Conservation (phyloP, 2,329 filamentous ascomycete genomes). For the Lachnum nothofagi region DNA sequence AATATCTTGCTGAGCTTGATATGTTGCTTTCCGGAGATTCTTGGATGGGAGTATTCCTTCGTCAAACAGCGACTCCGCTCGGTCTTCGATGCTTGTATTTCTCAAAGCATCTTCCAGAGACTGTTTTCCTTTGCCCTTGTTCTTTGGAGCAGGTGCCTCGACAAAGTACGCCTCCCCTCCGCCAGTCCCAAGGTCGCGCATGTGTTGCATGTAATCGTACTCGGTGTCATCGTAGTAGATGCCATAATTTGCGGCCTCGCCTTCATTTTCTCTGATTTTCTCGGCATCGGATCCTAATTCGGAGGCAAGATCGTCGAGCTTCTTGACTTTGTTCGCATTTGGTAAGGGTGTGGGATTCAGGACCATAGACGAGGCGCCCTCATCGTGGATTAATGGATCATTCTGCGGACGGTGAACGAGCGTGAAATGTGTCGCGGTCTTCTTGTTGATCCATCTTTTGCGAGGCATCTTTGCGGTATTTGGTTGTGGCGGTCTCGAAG, state of each 20-base stretch:
- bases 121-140: constrained; percentile 70
- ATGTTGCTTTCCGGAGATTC: constrained; percentile 70
- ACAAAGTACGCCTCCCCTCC: constrained; percentile 74
- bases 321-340: constrained; percentile 55
- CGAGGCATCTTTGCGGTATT: constrained; percentile 28
- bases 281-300: constrained; percentile 66
- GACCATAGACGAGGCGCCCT: constrained; percentile 81
- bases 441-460: constrained; percentile 64
- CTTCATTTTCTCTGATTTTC: constrained; percentile 78
- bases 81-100: constrained; percentile 51
- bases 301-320: constrained; percentile 67
- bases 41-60: constrained; percentile 74
- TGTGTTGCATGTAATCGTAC: constrained; percentile 99
- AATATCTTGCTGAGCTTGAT: constrained; percentile 88
- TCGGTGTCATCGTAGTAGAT: constrained; percentile 91
- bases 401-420: constrained; percentile 95
- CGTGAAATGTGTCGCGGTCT: constrained; percentile 84
- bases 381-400: constrained; percentile 94
- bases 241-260: constrained; percentile 89
- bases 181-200: constrained; percentile 76
- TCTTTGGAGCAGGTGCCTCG: constrained; percentile 58
- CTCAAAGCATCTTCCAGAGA: constrained; percentile 77
- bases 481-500: constrained; percentile 13
- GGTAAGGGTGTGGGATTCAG: constrained; percentile 61
- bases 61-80: constrained; percentile 58